Evolutionary conservation across 352 stramenopile species (phyloP).

Genomic region (Globisporangium heterothallicum): DNA sequence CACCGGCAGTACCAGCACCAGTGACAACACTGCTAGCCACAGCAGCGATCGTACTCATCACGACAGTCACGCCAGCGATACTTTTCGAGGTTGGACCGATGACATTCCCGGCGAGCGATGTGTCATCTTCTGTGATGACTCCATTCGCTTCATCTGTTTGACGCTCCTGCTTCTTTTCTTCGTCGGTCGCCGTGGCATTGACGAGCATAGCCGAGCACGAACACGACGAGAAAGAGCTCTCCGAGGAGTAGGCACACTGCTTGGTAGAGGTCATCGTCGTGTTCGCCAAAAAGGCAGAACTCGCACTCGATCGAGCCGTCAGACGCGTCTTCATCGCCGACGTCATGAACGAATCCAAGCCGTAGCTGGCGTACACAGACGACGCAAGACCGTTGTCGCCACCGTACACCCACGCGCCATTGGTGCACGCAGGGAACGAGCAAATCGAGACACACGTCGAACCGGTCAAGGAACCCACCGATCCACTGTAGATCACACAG

Average conservation of each 20-base stretch:
- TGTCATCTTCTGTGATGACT: slow-evolving; percentile 65
- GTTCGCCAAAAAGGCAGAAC: slow-evolving; percentile 47
- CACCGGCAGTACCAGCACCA: slow-evolving; percentile 31
- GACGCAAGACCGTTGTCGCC: slow-evolving; percentile 57
- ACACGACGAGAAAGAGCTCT: slow-evolving; percentile 63
- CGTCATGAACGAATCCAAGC: slow-evolving; percentile 53
- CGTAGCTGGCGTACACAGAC: slow-evolving; percentile 49
- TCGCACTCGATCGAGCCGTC: slow-evolving; percentile 29
- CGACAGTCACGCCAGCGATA: slow-evolving; percentile 63
- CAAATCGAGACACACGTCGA: slow-evolving; percentile 76
- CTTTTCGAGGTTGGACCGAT: slow-evolving; percentile 64
- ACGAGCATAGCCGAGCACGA: slow-evolving; percentile 55
- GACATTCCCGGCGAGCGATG: slow-evolving; percentile 44
- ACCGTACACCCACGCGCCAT: slow-evolving; percentile 56
- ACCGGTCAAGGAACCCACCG: slow-evolving; percentile 33
- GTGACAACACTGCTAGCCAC: slow-evolving; percentile 56
- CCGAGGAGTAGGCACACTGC: slow-evolving; percentile 57
- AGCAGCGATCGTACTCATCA: slow-evolving; percentile 60
- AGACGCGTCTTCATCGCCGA: slow-evolving; percentile 37
- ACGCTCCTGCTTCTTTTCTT: slow-evolving; percentile 58
- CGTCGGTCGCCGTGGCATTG: slow-evolving; percentile 38
- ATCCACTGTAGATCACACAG: slow-evolving; percentile 80
- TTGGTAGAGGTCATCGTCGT: slow-evolving; percentile 50
- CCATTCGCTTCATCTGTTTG: slow-evolving; percentile 31
- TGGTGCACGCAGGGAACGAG: slow-evolving; percentile 62